Base-by-base conservation (phyloP, 2,329 filamentous ascomycete species). In the Penicillium corylophilum region DNA sequence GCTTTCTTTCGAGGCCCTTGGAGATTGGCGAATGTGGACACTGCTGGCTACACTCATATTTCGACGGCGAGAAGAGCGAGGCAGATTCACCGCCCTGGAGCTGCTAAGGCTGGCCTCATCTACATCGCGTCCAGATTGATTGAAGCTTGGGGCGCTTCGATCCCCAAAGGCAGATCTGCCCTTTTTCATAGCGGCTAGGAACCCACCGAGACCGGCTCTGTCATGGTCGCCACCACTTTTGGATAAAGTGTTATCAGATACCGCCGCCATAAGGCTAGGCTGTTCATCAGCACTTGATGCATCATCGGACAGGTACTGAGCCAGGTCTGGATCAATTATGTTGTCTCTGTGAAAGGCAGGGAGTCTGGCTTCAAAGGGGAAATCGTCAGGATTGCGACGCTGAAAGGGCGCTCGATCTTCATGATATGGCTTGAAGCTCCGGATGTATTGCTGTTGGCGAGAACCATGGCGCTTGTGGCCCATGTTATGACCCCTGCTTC, bases 281-380 rank as follows among this genome's bases (percentile, higher is more conserved):
- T 95, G 89, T 59, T 99, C 92, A 63, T 96, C 92, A 33, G 89
- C 93, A 63, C 90, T 96, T 1, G 92, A 96, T 43, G 89, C 91
- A 61, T 89, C 86, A 68, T 99, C 94, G 6, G 94, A 99, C 79
- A 99, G 88, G 72, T 95, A 99, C 29, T 90, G 89, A 5, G 92
- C 93, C 48, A 99, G 77, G 65, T 99, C 94, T 1, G 94, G 94
- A 67, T 99, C 94, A 61, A 99, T 97, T 61, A 99, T 96, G 66
- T 94, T 97, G 75, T 99, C 94, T 66, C 94, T 91, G 69, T 99
- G 94, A 63, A 99, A 97, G n/a, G 91, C 91, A 15, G 92, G 87
- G 31, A 96, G 80, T 38, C 85, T 84, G 7, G 83, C 77, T 57
- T 85, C 87, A 56, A 81, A 84, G 4, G 79, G 76, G 43, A 80